Percentiles rank a stretch among this genome's conserved stretches.
These are phyloP conservation scores for Russula abietina DNA, from an alignment of 768 basidiomycete genomes.

Conservation along the genomic window DNA sequence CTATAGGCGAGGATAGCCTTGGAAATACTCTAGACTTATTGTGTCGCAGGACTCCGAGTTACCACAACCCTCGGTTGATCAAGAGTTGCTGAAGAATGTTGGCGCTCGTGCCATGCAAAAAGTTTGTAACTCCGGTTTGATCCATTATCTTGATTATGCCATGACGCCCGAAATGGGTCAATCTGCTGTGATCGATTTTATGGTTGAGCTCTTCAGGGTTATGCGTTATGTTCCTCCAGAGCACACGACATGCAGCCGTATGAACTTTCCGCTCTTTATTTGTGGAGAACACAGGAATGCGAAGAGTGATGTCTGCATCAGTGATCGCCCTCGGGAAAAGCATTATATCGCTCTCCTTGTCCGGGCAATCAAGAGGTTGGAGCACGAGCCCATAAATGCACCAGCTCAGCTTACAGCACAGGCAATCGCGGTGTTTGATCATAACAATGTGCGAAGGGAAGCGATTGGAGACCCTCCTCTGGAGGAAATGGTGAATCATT, in stretches of 20 bases:
- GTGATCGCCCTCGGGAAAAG: background rate
- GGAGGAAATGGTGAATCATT: background rate
- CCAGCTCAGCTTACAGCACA: background rate
- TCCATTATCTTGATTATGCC: background rate
- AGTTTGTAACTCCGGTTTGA: background rate
- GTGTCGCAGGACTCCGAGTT: background rate
- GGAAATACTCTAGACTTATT: background rate
- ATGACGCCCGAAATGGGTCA: background rate
- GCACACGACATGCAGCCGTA: background rate
- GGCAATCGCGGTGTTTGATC: background rate
- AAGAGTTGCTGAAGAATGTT: background rate
- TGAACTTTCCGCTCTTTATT: slow-evolving; percentile 1
- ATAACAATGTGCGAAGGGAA: background rate
- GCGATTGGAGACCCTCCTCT: background rate
- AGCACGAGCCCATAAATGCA: background rate
- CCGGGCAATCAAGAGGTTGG: slow-evolving; percentile 6
- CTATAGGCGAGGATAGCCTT: background rate
- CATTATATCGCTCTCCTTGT: slow-evolving; percentile 8
- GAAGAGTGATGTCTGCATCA: background rate
- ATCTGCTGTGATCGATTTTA: background rate
- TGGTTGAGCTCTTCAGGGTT: background rate
- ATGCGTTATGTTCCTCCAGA: background rate
- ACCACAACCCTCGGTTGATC: background rate
- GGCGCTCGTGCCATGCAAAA: background rate
- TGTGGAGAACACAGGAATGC: background rate